Evolutionary conservation across 768 basidiomycete species (phyloP).

Genomic region (Pulveroboletus sp.): DNA sequence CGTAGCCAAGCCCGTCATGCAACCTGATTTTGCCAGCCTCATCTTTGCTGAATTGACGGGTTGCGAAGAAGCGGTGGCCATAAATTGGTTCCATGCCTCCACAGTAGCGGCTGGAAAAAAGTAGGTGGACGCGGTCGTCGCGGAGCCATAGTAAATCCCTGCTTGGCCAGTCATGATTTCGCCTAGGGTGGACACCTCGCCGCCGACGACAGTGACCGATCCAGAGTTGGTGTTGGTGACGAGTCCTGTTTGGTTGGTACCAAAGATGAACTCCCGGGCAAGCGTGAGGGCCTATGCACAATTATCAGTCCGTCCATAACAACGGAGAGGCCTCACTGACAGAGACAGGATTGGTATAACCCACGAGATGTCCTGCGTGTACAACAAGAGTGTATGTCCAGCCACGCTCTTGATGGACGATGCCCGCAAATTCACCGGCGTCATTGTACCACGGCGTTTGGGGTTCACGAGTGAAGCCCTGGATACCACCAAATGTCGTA

Average conservation of each 20-base stretch:
- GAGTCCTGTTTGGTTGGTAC: slow-evolving; percentile 56
- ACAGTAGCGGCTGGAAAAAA: slow-evolving; percentile 54
- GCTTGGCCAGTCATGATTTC: slow-evolving; percentile 52
- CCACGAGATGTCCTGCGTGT: slow-evolving; percentile 41
- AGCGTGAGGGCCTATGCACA: slow-evolving; percentile 54
- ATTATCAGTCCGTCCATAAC: background rate
- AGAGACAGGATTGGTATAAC: slow-evolving; percentile 34
- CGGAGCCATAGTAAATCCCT: slow-evolving; percentile 55
- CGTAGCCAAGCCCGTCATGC: background rate
- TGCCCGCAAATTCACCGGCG: slow-evolving; percentile 56
- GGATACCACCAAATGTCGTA: slow-evolving; percentile 75
- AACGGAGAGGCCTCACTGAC: slow-evolving; percentile 38
- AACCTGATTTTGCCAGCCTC: background rate
- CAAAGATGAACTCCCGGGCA: slow-evolving; percentile 65
- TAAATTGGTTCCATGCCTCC: slow-evolving; percentile 53
- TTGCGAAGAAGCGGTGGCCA: slow-evolving; percentile 36
- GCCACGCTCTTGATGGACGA: slow-evolving; percentile 72
- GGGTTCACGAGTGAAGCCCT: slow-evolving; percentile 68
- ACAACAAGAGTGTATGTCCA: slow-evolving; percentile 43
- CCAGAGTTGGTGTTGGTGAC: slow-evolving; percentile 35
- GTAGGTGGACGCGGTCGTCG: slow-evolving; percentile 49
- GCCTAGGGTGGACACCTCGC: slow-evolving; percentile 46
- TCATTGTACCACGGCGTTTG: slow-evolving; percentile 69
- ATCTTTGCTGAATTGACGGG: background rate
- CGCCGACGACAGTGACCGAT: slow-evolving; percentile 40